Evolutionary conservation across 2,329 filamentous ascomycete species (phyloP).

Genomic region (Cercospora sesami): DNA sequence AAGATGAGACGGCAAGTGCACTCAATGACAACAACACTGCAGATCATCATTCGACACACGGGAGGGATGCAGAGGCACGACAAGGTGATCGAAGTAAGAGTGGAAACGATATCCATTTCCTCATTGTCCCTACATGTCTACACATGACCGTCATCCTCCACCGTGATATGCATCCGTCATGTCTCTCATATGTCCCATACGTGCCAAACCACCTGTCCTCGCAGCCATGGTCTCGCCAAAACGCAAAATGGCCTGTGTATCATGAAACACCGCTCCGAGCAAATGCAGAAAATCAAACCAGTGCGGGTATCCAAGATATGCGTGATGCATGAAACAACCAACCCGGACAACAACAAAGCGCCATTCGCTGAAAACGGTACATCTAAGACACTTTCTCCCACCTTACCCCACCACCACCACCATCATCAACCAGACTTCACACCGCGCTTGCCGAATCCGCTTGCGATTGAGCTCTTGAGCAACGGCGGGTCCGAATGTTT

Average conservation of each 20-base stretch:
- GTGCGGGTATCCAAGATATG: conserved; percentile 7
- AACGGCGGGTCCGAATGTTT: neutral
- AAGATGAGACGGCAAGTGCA: neutral
- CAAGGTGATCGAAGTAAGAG: neutral
- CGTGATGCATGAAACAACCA: conserved; percentile 6
- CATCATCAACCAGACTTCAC: neutral
- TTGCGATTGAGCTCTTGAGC: conserved; percentile 1
- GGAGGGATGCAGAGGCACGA: neutral
- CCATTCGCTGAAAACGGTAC: conserved; percentile 6
- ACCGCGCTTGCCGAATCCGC: neutral
- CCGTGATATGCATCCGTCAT: neutral
- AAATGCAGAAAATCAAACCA: conserved; percentile 3
- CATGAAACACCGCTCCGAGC: neutral
- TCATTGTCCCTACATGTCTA: neutral
- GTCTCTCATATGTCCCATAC: neutral
- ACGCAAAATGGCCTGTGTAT: neutral
- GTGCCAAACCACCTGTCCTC: neutral
- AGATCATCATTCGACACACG: neutral
- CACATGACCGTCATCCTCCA: neutral
- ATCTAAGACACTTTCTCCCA: neutral
- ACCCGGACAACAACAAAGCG: neutral
- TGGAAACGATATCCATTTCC: neutral
- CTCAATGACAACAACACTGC: neutral
- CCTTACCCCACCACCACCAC: neutral
- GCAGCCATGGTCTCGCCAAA: neutral